Evolutionary conservation across 192 early-diverging fungal genomes (phyloP), one percentile per base, ranked within the genome.

Genomic region (Backusella luteola): DNA sequence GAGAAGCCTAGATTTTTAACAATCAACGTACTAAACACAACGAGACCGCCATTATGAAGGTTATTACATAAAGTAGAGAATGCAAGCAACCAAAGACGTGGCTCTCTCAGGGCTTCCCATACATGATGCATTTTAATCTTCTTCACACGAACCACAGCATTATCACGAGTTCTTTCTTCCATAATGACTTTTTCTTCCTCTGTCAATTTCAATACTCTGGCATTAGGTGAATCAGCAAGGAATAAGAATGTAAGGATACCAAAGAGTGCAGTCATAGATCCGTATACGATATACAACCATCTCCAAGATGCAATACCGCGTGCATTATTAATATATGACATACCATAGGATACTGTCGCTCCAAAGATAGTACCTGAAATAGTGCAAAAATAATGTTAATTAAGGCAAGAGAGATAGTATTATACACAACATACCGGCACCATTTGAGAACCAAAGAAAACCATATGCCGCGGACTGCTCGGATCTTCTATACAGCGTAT

Each of bases 161-260:
- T 81, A 42, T 81, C 80, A 6, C 29, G 21, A 4, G 38, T 41
- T 19, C 80, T 77, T 34, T 81, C 80, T 41, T 74, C 71, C 1
- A 81, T 52, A 14, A 81, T 77, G 11, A 38, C 4, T n/a, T 81
- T 77, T 69, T 81, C 73, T 44, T 75, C 76, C 26, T 75, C 76
- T 12, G 63, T 72, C 19, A 78, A 36, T 32, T 46, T 42, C 15
- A 74, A 71, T 34, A 66, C 19, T 23, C n/a, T 23, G 3, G 73
- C 46, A n/a, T 46, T 19, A 39, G 80, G 73, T n/a, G 67, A 41
- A 34, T 81, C 80, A 42, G 74, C 32, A 17, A 81, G 34, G 29
- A 81, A 78, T 17, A 81, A 81, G 67, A 81, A 81, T 1, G 72
- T 66, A n/a, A 73, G 14, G 4, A 74, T 44, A 38, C 80, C 80